Evolutionary conservation across 257 asterid genomes (phyloP).

Genomic region (Jacaranda mimosifolia): DNA sequence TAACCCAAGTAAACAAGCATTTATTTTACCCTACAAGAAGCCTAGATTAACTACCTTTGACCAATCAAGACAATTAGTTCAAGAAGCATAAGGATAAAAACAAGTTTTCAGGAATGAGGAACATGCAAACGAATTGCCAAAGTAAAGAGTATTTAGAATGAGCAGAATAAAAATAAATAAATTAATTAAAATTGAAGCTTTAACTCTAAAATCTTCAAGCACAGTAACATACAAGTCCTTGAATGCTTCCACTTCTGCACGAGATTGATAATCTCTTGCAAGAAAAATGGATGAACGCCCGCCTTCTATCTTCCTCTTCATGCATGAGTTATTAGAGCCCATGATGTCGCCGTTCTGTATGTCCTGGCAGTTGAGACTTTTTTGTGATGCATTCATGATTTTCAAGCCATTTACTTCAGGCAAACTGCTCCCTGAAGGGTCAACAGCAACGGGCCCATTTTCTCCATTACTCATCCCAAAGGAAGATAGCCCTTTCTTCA

Average conservation of each 20-base stretch:
- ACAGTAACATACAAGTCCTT: conserved; percentile 71
- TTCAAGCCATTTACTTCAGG: conserved; percentile 41
- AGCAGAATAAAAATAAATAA: conserved; percentile 17
- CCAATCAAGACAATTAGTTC: conserved; percentile 5
- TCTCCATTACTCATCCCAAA: conserved; percentile 48
- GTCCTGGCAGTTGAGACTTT: conserved; percentile 40
- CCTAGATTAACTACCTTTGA: conserved; percentile 5
- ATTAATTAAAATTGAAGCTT: too few species aligned
- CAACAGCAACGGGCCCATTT: conserved; percentile 35
- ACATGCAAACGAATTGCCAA: conserved; percentile 15
- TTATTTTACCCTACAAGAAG: neutral
- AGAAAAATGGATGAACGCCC: conserved; percentile 59
- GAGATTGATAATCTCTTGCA: conserved; percentile 65
- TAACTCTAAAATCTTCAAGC: conserved; percentile 29
- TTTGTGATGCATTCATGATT: conserved; percentile 31
- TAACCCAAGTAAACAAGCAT: conserved; percentile 25
- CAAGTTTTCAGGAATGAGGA: conserved; percentile 5
- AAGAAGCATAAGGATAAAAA: conserved; percentile 4
- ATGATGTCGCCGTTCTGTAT: conserved; percentile 45
- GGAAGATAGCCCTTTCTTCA: conserved; percentile 42
- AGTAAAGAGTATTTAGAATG: neutral
- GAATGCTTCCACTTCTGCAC: conserved; percentile 69
- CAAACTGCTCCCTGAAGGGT: conserved; percentile 40
- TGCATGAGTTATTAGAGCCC: conserved; percentile 48
- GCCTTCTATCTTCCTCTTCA: conserved; percentile 67